Evolutionary conservation across 306 rosid species (phyloP), one percentile per base, ranked within the genome.

Genomic region (Quercus aquifolioides): DNA sequence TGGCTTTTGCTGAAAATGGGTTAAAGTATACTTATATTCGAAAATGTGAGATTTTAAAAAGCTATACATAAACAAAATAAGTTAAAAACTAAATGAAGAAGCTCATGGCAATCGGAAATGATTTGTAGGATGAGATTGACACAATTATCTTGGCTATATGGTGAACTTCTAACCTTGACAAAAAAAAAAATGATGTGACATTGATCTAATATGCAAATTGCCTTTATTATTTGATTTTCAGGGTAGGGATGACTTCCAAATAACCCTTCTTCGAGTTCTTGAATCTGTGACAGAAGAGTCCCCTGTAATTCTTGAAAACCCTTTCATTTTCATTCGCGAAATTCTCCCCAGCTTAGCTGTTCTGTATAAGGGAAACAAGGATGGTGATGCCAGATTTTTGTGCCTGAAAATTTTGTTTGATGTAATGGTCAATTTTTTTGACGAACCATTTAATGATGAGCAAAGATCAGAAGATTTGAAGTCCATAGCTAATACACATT

Each of bases 171-270:
- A 64, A 31, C 6, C 52, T 35, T n/a, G 26, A 18, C 26, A 67
- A 18, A 43, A 74, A 19, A 25, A 28, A 18, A 63, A 25, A 6
- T 68, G 52, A 79, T 68, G 55, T 84, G 79, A 70, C 38, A 17
- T 79, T 62, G 55, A 31, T 76, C n/a, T 88, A 81, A 83, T 30
- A 56, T 79, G 31, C 33, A 31, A 62, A 30, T 77, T 65, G 69
- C 81, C 56, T 79, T 28, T 55, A 31, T 62, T 64, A 33, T 68
- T 81, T 86, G 79, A 75, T 56, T 86, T 88, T 57, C 94, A 95
- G 98, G 99, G 99, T 79, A 89, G 99, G 90, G 99, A 93, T 84
- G 99, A 95, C 76, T 90, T 95, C 87, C 99, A 93, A 86, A 93
- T 90, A 84, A 91, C 99, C 73, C 95, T 91, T 76, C 99, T 95